Percentiles rank a stretch among this genome's conserved stretches.
Conservation (phyloP, 768 basidiomycete species). For the Termitomyces sp. region DNA sequence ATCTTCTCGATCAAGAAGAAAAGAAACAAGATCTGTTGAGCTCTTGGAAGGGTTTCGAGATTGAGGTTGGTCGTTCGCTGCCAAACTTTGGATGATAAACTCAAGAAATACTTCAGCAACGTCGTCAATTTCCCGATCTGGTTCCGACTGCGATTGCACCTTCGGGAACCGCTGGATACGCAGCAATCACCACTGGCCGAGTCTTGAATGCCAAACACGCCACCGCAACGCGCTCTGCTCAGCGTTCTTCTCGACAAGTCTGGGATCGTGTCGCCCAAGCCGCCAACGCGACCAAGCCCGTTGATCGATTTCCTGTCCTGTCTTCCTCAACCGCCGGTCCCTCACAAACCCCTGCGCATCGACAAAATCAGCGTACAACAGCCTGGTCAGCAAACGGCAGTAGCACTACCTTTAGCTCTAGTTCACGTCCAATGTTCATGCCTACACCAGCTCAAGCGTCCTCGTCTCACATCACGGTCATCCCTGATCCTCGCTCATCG, state of each 20-base stretch:
- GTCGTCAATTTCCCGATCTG: slow-evolving; percentile 81
- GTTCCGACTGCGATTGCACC: slow-evolving; percentile 46
- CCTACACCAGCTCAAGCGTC: slow-evolving; percentile 27
- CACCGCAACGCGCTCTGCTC: slow-evolving; percentile 56
- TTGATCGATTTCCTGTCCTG: slow-evolving; percentile 37
- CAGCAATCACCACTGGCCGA: slow-evolving; percentile 78
- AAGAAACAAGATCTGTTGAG: slow-evolving; percentile 74
- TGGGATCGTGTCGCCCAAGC: slow-evolving; percentile 89
- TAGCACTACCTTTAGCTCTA: slow-evolving; percentile 21
- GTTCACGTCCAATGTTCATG: slow-evolving; percentile 20
- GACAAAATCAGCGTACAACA: slow-evolving; percentile 51
- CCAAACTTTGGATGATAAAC: not conserved
- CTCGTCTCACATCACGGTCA: slow-evolving; percentile 21
- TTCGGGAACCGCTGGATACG: slow-evolving; percentile 54
- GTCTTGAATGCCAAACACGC: slow-evolving; percentile 83
- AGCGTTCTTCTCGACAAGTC: slow-evolving; percentile 62
- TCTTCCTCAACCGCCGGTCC: slow-evolving; percentile 15
- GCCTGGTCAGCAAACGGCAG: slow-evolving; percentile 52
- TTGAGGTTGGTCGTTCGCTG: slow-evolving; percentile 56
- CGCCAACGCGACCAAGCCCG: slow-evolving; percentile 40
- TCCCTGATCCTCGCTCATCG: slow-evolving; percentile 18
- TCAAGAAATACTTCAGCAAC: slow-evolving; percentile 52
- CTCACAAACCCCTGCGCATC: slow-evolving; percentile 31
- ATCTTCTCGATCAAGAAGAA: slow-evolving; percentile 75
- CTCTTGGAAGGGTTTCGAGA: slow-evolving; percentile 82